These are phyloP conservation scores for Leonotis leonurus DNA, from an alignment of 257 asterid species.

Conservation along the genomic window DNA sequence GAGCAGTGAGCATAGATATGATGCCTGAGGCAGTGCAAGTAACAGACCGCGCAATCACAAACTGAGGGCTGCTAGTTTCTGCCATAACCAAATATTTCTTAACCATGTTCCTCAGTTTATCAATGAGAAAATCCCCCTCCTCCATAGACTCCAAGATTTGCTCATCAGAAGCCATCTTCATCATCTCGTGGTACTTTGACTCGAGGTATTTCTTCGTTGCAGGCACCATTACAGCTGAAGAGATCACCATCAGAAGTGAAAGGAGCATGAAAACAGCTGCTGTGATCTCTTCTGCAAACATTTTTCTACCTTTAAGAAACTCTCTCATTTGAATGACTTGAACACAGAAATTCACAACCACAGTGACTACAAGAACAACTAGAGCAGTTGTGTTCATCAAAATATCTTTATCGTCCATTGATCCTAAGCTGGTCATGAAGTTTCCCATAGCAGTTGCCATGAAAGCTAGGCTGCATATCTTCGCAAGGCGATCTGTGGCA, in stretches of 20 bases:
- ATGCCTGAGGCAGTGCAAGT: slow-evolving; percentile 17
- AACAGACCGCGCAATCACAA: slow-evolving; percentile 36
- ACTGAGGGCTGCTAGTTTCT: slow-evolving; percentile 33
- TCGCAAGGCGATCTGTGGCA: slow-evolving; percentile 15
- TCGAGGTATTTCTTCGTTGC: slow-evolving; percentile 19
- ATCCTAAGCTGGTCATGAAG: slow-evolving; percentile 27
- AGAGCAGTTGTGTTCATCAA: slow-evolving; percentile 18
- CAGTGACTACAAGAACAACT: slow-evolving; percentile 18
- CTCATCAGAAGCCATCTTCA: slow-evolving; percentile 12
- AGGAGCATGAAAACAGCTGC: slow-evolving; percentile 19
- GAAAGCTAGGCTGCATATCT: slow-evolving; percentile 24
- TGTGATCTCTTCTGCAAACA: slow-evolving; percentile 16
- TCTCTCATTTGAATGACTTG: slow-evolving; percentile 18
- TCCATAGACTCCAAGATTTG: slow-evolving; percentile 18
- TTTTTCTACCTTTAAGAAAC: slow-evolving; percentile 3
- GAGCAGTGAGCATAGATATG: slow-evolving; percentile 1
- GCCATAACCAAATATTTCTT: slow-evolving; percentile 34
- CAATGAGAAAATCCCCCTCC: background rate
- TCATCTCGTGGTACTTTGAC: slow-evolving; percentile 28
- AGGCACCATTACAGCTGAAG: slow-evolving; percentile 25
- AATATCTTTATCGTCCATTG: slow-evolving; percentile 24
- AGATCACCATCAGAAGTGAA: slow-evolving; percentile 15
- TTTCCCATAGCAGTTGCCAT: slow-evolving; percentile 25
- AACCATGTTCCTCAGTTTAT: slow-evolving; percentile 9
- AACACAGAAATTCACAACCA: slow-evolving; percentile 12